A percentile compares a stretch with the other conserved stretches of the same genome.
These are phyloP conservation scores for Pyronema domesticum DNA, from an alignment of 495 filamentous ascomycete species.

Conservation along the genomic window DNA sequence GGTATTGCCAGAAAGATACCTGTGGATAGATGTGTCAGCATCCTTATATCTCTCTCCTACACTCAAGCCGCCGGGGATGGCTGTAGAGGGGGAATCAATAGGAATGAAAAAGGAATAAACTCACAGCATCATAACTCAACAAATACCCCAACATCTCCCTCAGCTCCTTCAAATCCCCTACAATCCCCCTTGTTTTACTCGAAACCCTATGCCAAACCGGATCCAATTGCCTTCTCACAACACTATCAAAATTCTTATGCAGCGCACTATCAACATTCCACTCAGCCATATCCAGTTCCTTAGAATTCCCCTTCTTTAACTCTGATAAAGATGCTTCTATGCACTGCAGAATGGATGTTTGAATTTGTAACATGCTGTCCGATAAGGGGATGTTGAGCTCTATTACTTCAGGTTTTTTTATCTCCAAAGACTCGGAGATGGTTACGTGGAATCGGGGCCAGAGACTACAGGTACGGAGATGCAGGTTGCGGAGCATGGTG, in stretches of 20 bases:
- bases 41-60: too few species aligned
- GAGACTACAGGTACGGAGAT: constrained; percentile 69
- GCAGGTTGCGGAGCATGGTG: constrained; percentile 84
- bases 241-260: constrained; percentile 77
- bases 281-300: constrained; percentile 84
- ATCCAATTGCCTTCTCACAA: constrained; percentile 77
- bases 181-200: constrained; percentile 87
- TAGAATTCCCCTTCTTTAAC: constrained; percentile 62
- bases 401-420: constrained; percentile 88
- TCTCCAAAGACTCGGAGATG: constrained; percentile 75
- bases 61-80: too few species aligned
- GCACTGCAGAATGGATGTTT: constrained; percentile 87
- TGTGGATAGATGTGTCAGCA: too few species aligned
- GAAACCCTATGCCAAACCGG: constrained; percentile 95
- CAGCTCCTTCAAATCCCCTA: constrained; percentile 68
- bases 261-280: constrained; percentile 94
- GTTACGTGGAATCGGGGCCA: constrained; percentile 93
- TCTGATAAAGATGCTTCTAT: constrained; percentile 88
- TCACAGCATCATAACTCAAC: constrained; percentile 70
- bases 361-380: constrained; percentile 78
- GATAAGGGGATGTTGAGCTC: constrained; percentile 96
- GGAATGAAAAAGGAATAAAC: too few species aligned
- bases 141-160: constrained; percentile 69
- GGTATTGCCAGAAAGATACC: constrained; percentile 56
- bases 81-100: constrained; percentile 25